These are phyloP conservation scores for Nakazawaea molendinolei DNA, from an alignment of 805 yeast species.

Conservation along the genomic window DNA sequence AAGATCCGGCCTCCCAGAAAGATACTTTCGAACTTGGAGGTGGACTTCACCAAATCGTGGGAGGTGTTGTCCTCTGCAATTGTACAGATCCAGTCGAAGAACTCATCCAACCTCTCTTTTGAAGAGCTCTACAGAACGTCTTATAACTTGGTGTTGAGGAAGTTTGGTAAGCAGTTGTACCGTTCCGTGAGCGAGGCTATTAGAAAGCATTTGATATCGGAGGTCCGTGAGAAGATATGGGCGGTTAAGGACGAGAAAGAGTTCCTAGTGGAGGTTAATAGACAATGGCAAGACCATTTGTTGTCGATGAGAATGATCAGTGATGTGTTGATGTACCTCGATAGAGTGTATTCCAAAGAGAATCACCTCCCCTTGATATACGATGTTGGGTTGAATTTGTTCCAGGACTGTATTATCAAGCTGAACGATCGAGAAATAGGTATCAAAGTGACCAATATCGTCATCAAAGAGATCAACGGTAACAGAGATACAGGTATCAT, in stretches of 20 bases:
- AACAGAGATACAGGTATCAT: constrained; percentile 49
- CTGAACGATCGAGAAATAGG: constrained; percentile 46
- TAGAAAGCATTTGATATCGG: constrained; percentile 34
- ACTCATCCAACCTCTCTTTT: constrained; percentile 69
- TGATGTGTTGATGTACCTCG: constrained; percentile 82
- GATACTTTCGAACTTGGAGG: constrained; percentile 26
- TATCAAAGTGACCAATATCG: constrained; percentile 34
- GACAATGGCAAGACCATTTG: constrained; percentile 67
- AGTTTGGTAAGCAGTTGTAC: constrained; percentile 59
- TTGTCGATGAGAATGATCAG: constrained; percentile 71
- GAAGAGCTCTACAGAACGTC: constrained; percentile 79
- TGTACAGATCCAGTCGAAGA: constrained; percentile 59
- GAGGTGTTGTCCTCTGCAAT: constrained; percentile 58
- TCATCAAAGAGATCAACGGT: constrained; percentile 49
- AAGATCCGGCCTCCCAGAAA: constrained; percentile 65
- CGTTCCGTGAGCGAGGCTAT: constrained; percentile 49
- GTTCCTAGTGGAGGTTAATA: constrained; percentile 26
- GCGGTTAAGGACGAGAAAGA: constrained; percentile 15
- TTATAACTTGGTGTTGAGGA: constrained; percentile 66
- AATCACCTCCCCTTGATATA: constrained; percentile 53
- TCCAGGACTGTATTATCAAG: constrained; percentile 54
- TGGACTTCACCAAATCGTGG: constrained; percentile 69
- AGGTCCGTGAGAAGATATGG: constrained; percentile 16
- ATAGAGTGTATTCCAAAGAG: constrained; percentile 76
- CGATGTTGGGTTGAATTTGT: constrained; percentile 67